Conservation (phyloP, 768 basidiomycete species). For the Russula compacta region DNA sequence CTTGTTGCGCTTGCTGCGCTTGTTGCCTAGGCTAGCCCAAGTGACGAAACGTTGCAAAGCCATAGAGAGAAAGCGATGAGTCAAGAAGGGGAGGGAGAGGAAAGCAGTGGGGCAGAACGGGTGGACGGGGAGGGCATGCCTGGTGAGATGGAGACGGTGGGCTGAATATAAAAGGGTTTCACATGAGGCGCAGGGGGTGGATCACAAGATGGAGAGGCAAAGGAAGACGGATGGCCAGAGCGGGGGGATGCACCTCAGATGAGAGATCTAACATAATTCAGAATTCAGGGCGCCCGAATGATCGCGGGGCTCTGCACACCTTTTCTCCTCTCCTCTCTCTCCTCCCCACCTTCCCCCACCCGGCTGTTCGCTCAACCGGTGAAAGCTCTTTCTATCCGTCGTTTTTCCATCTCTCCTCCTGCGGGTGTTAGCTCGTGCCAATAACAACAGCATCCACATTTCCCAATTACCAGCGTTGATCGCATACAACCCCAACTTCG, state of each 20-base stretch:
- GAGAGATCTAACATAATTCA: not conserved
- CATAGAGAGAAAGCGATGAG: not conserved
- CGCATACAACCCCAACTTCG: not conserved
- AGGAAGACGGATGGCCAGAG: not conserved
- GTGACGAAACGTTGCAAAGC: not conserved
- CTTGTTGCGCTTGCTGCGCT: not conserved
- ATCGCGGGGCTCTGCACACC: not conserved
- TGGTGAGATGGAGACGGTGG: not conserved
- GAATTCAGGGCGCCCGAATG: not conserved
- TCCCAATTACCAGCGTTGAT: conserved; percentile 1
- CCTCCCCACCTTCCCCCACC: too few species aligned
- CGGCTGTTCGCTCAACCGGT: not conserved
- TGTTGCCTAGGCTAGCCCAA: not conserved
- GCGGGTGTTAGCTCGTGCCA: not conserved
- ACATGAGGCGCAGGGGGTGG: not conserved
- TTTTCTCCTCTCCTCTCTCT: not conserved
- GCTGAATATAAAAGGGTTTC: not conserved
- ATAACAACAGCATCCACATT: not conserved
- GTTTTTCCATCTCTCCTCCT: not conserved
- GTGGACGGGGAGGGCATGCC: not conserved
- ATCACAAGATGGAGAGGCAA: not conserved
- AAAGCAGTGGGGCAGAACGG: not conserved
- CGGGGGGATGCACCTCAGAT: too few species aligned
- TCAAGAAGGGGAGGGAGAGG: not conserved
- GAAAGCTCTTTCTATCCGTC: not conserved